Evolutionary conservation across 169 alveolate species (phyloP), one percentile per base, ranked within the genome.

Genomic region (Eimeria maxima): DNA sequence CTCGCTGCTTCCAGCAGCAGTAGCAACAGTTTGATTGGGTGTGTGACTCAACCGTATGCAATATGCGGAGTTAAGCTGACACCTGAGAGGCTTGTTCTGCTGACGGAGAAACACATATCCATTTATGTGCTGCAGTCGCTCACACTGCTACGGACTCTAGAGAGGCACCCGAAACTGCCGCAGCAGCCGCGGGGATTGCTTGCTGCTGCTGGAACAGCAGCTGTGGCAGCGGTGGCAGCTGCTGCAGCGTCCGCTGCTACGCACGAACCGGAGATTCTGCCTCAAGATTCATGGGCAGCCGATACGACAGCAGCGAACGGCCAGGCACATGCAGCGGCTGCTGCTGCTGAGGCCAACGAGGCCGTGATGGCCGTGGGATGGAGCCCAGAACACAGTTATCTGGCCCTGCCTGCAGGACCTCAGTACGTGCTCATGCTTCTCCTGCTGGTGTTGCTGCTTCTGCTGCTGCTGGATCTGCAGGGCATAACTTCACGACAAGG

Each of bases 331-430:
- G 60, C 60, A 11, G 60, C 60, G 10, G 60, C 60, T 2, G 60
- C 60, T 53, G 60, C 60, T 53, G 60, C 60, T 53, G 60, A 53
- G 1, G 95, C 57, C 8, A 55, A 57, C 3, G 71, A 67, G 44
- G 95, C 88, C 6, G 95, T 89, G 8, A 50, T 73, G 71, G 95
- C 95, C 13, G 87, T 71, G 44, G 78, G 95, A 42, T 89, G 95
- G 95, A 67, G 71, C 71, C 95, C 95, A 6, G 71, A 67, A 29
- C 95, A 69, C 57, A 89, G 95, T 71, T 89, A 65, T 50, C 53
- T 89, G 13, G 95, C 95, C 38, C 73, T 89, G 20, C 95, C 95
- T 29, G 88, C 84, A 50, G 92, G 89, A 14, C 89, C 89, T 18
- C 67, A 44, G 89, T 78, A 22, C 24, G 89, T 53, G 16, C 60